Evolutionary conservation across 2,329 filamentous ascomycete species (phyloP), one percentile per base, ranked within the genome.

Genomic region (Phaeosphaeria sp.): DNA sequence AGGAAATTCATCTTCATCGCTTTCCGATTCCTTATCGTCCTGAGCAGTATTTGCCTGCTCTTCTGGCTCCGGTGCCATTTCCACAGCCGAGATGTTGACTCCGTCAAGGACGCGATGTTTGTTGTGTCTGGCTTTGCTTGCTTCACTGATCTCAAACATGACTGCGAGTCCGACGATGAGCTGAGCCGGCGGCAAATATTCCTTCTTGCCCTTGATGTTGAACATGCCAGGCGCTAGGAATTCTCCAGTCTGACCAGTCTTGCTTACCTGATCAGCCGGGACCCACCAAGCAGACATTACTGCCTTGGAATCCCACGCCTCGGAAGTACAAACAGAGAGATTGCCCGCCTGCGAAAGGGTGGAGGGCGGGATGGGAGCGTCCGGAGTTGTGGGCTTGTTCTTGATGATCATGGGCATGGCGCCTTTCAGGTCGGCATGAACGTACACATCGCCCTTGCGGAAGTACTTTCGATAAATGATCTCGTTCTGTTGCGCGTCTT

Each of bases 271-370:
- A 53, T 94, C 89, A 1, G 91, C 90, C 60, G 89, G 88, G 0
- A 96, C 94, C 95, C 95, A 99, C 90, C 92, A 99, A 8, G 94
- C 93, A 18, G 91, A 90, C 91, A 98, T 96, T 17, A 92, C 87
- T 8, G 94, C 94, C 77, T 99, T 99, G 1, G 91, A 94, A 59
- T 98, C 95, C 95, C 95, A 99, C 0, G 94, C 95, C 55, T 84
- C 89, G 1, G 93, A 97, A 8, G 91, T 91, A 61, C 91, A 92
- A 5, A 99, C 91, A 0, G 90, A 89, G 27, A 97, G 80, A 45
- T 89, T 89, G 0, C 95, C 95, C 3, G 95, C 95, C 79, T 99
- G 95, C 0, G 92, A 90, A 2, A 99, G 80, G 0, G 95, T 98
- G 1, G 92, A 91, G 0, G 95, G 95, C 2, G 95, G 92, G 24